Evolutionary conservation across 495 filamentous ascomycete genomes (phyloP).

Genomic region (Penicillium ochrochloron): DNA sequence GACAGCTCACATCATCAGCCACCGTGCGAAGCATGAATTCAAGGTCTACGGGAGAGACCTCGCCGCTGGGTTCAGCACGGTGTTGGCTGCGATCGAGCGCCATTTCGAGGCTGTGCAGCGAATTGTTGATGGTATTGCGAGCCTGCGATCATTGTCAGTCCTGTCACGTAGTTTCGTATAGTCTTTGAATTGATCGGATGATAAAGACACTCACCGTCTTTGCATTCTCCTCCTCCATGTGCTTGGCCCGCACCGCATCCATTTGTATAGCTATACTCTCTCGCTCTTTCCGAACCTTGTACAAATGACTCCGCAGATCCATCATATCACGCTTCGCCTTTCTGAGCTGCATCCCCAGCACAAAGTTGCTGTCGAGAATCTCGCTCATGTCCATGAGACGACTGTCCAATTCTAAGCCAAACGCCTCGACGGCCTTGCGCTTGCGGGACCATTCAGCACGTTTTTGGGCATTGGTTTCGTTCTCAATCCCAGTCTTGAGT

Average conservation of each 20-base stretch:
- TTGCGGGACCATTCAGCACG: constrained; percentile 63
- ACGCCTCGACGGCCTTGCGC: constrained; percentile 67
- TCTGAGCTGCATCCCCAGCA: constrained; percentile 64
- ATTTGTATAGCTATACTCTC: constrained; percentile 69
- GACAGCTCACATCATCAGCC: constrained; percentile 47
- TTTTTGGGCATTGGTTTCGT: constrained; percentile 40
- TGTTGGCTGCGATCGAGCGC: constrained; percentile 50
- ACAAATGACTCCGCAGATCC: constrained; percentile 64
- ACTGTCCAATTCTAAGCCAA: constrained; percentile 67
- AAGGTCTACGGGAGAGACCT: constrained; percentile 39
- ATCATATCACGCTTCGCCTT: constrained; percentile 68
- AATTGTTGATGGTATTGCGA: constrained; percentile 50
- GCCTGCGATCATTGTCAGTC: constrained; percentile 34
- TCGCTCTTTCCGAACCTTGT: constrained; percentile 64
- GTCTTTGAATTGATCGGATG: background rate
- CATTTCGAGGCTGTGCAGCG: constrained; percentile 49
- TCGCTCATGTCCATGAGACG: constrained; percentile 58
- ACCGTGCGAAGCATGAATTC: constrained; percentile 50
- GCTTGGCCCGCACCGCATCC: constrained; percentile 68
- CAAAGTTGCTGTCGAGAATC: constrained; percentile 66
- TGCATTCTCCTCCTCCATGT: constrained; percentile 48
- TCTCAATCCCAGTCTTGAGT: constrained; percentile 43
- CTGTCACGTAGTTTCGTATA: background rate
- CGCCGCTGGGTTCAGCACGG: constrained; percentile 23
- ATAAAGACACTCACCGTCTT: constrained; percentile 38